These are phyloP conservation scores for Globisporangium cylindrosporum DNA, from an alignment of 352 stramenopile species.

Conservation along the genomic window DNA sequence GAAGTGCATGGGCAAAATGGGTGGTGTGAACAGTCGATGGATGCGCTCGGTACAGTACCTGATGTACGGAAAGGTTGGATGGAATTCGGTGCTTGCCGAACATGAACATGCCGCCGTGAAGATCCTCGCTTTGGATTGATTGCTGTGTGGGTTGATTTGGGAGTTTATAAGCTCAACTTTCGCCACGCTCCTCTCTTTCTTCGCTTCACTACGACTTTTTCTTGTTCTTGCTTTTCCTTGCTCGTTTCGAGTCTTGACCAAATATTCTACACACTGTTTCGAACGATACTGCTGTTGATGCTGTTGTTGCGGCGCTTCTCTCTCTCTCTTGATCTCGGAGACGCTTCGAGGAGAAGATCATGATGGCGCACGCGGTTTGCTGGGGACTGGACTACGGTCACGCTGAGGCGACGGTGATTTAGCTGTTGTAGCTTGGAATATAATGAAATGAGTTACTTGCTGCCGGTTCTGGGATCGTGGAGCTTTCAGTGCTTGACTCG, in stretches of 20 bases:
- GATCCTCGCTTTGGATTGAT: not conserved
- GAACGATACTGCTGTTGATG: constrained; percentile 7
- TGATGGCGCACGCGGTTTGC: not conserved
- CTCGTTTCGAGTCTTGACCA: constrained; percentile 2
- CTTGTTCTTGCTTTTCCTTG: not conserved
- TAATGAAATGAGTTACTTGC: constrained; percentile 9
- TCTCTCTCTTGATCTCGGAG: not conserved
- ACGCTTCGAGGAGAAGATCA: not conserved
- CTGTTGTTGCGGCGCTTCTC: not conserved
- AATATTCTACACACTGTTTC: constrained; percentile 11
- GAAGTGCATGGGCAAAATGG: not conserved
- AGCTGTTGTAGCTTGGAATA: constrained; percentile 12
- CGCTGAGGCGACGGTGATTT: constrained; percentile 6
- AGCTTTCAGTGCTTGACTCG: not conserved
- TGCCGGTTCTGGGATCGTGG: not conserved
- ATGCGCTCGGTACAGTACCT: not conserved
- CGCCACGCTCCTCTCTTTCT: not conserved
- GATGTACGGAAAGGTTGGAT: not conserved
- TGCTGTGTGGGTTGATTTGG: not conserved
- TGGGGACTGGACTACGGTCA: constrained; percentile 12
- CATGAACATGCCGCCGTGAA: not conserved
- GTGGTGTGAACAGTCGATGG: not conserved
- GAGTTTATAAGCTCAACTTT: not conserved
- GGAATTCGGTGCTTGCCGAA: not conserved
- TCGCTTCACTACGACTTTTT: not conserved